Evolutionary conservation across 1,284 basidiomycete species (phyloP).

Genomic region (Schizophyllum amplum): DNA sequence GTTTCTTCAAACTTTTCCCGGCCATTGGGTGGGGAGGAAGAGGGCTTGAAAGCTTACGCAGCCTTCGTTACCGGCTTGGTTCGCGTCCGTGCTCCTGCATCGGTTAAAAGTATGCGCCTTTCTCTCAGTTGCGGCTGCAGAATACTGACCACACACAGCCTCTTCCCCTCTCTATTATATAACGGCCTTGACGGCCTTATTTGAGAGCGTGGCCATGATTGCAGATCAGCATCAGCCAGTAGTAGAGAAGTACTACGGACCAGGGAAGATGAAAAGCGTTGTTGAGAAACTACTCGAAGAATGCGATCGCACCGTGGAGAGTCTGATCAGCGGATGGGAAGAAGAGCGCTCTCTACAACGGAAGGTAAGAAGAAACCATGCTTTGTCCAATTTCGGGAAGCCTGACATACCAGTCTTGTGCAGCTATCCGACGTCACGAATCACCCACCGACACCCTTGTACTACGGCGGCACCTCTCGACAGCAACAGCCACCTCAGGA

Average conservation of each 20-base stretch:
- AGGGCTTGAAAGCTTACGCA: conserved; percentile 92
- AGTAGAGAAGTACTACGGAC: conserved; percentile 95
- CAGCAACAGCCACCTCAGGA: conserved; percentile 51
- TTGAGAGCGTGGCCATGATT: conserved; percentile 93
- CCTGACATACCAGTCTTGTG: no score
- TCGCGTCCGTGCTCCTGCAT: conserved; percentile 63
- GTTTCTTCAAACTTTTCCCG: conserved; percentile 97
- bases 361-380: conserved; percentile 40
- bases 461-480: conserved; percentile 21
- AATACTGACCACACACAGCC: conserved; percentile 36
- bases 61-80: conserved; percentile 91
- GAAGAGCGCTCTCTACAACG: conserved; percentile 75
- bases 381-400: no score
- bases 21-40: conserved; percentile 85
- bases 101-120: conserved; percentile 80
- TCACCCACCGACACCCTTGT: conserved; percentile 27
- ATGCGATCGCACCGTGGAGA: conserved; percentile 77
- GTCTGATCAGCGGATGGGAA: conserved; percentile 81
- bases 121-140: conserved; percentile 2
- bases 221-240: conserved; percentile 96
- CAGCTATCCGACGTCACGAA: conserved; percentile 43
- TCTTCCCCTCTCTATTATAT: conserved; percentile 89
- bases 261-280: conserved; percentile 79
- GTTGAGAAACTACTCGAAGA: conserved; percentile 75
- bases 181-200: conserved; percentile 79